Evolutionary conservation across 1,284 basidiomycete genomes (phyloP).

Genomic region (Chalciporus sp.): DNA sequence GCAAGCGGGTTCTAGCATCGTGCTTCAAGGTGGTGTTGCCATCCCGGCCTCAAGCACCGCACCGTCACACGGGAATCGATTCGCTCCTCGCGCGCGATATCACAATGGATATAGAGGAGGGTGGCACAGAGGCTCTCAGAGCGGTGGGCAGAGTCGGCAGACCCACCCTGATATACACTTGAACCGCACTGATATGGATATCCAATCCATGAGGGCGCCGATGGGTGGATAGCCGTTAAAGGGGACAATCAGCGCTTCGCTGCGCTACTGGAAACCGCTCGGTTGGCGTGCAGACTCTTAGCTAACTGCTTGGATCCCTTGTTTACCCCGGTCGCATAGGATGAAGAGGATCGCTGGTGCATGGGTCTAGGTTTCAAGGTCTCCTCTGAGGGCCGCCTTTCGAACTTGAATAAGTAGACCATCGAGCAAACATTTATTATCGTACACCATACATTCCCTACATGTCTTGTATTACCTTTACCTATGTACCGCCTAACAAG

Average conservation of each 20-base stretch:
- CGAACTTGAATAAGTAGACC: background rate
- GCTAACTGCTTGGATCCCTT: background rate
- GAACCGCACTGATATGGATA: conserved; percentile 1
- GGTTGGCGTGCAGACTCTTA: background rate
- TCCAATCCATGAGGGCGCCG: background rate
- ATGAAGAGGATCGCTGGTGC: background rate
- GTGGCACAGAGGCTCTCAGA: background rate
- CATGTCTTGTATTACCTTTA: background rate
- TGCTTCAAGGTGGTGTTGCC: background rate
- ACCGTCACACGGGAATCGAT: background rate
- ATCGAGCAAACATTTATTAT: background rate
- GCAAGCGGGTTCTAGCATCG: background rate
- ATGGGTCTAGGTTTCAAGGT: no score
- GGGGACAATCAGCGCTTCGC: no score
- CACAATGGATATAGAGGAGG: background rate
- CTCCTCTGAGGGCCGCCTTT: no score
- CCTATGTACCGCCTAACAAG: conserved; percentile 37
- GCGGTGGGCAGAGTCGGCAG: background rate
- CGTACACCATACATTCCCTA: background rate
- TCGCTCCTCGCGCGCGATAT: background rate
- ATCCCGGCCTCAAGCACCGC: background rate
- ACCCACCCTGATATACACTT: background rate
- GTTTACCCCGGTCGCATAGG: no score
- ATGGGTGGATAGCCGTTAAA: background rate
- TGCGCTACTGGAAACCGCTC: no score